These are phyloP conservation scores for Prillingera fragicola DNA, from an alignment of 1,284 basidiomycete species.

Conservation along the genomic window DNA sequence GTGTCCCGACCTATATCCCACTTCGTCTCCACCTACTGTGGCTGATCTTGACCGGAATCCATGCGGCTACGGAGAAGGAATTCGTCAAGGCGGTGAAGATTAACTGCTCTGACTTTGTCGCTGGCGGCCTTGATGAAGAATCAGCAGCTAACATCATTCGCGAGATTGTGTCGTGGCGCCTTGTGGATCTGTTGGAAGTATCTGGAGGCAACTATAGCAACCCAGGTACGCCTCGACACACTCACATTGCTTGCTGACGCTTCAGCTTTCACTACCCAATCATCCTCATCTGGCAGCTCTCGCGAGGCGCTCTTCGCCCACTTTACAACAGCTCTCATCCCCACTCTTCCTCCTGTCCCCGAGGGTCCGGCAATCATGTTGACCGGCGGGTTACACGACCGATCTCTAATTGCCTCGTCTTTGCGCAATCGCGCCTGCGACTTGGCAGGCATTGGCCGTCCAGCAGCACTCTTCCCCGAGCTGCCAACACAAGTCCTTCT, in stretches of 20 bases:
- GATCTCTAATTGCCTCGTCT: slow-evolving; percentile 29
- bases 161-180: slow-evolving; percentile 51
- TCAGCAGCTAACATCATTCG: slow-evolving; percentile 35
- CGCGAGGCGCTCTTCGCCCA: slow-evolving; percentile 41
- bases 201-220: slow-evolving; percentile 43
- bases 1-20: slow-evolving; percentile 47
- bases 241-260: too few species aligned
- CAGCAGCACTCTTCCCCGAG: slow-evolving; percentile 34
- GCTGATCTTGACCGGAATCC: slow-evolving; percentile 61
- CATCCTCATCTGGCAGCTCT: too few species aligned
- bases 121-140: slow-evolving; percentile 46
- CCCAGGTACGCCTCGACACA: slow-evolving; percentile 25
- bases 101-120: slow-evolving; percentile 77
- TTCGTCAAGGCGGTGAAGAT: slow-evolving; percentile 83
- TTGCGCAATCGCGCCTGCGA: slow-evolving; percentile 34
- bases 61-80: slow-evolving; percentile 54
- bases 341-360: slow-evolving; percentile 30
- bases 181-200: slow-evolving; percentile 47
- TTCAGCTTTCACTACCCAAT: background rate
- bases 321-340: slow-evolving; percentile 36
- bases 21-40: slow-evolving; percentile 58
- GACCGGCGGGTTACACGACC: slow-evolving; percentile 40
- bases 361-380: slow-evolving; percentile 41
- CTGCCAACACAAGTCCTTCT: slow-evolving; percentile 29
- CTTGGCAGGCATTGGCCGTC: slow-evolving; percentile 40